Percentiles rank a stretch among this genome's conserved stretches.
phyloP scores from a whole-genome alignment of 768 basidiomycete genomes.

The Gloeophyllum trabeum region DNA sequence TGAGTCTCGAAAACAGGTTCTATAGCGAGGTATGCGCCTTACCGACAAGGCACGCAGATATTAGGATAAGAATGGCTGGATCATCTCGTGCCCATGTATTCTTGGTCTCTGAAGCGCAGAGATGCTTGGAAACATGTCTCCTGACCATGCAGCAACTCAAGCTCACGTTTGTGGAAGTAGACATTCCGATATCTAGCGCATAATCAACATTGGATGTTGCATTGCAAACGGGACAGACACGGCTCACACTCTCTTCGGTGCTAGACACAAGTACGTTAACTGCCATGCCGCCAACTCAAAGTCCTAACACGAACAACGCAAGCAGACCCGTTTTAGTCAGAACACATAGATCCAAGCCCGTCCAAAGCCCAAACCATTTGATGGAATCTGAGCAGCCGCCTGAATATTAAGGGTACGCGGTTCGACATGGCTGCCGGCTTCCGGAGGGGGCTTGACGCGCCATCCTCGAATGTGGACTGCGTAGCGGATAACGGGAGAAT shows the following conservation, averaged over 20 bases:
- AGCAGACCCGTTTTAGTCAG: conserved; percentile 2
- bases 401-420: conserved; percentile 72
- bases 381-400: conserved; percentile 68
- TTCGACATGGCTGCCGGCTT: conserved; percentile 24
- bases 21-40: conserved; percentile 11
- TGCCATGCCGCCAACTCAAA: conserved; percentile 97
- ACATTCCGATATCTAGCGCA: conserved; percentile 78
- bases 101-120: conserved; percentile 66
- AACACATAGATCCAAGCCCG: neutral
- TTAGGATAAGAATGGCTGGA: conserved; percentile 86
- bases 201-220: conserved; percentile 8
- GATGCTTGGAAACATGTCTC: neutral
- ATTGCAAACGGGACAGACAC: neutral
- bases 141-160: neutral
- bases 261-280: conserved; percentile 84
- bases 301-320: conserved; percentile 41
- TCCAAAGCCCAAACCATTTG: conserved; percentile 56
- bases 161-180: conserved; percentile 91
- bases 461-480: conserved; percentile 9
- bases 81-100: conserved; percentile 98
- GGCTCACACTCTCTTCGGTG: conserved; percentile 82
- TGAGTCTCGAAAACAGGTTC: neutral
- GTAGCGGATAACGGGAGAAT: conserved; percentile 12
- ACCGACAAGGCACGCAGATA: conserved; percentile 72
- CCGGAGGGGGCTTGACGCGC: conserved; percentile 6